These are phyloP conservation scores for Globisporangium spinosum DNA, from an alignment of 352 stramenopile species.

Conservation along the genomic window DNA sequence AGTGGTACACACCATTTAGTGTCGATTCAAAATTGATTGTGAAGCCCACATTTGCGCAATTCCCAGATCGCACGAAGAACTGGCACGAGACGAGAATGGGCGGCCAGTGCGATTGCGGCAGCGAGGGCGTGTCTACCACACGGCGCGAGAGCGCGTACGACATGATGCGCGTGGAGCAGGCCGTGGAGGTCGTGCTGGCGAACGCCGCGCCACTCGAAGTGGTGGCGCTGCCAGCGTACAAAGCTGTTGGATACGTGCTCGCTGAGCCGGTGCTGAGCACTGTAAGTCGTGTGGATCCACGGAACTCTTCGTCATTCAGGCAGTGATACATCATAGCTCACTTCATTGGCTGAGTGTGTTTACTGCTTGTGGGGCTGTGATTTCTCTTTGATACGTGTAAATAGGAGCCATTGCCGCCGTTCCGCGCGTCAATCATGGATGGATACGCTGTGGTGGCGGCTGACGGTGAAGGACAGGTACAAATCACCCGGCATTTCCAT, in stretches of 20 bases:
- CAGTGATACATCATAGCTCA: background rate
- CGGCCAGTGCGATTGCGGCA: conserved; percentile 44
- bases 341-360: conserved; percentile 14
- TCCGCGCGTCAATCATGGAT: conserved; percentile 98
- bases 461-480: conserved; percentile 67
- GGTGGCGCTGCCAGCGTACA: conserved; percentile 28
- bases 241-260: conserved; percentile 50
- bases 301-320: background rate
- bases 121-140: conserved; percentile 41
- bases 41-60: conserved; percentile 3
- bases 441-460: conserved; percentile 93
- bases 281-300: conserved; percentile 15
- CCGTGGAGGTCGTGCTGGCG: conserved; percentile 48
- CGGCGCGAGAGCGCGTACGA: conserved; percentile 72
- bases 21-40: background rate
- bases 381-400: background rate
- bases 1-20: background rate
- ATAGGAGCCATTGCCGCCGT: conserved; percentile 90
- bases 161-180: conserved; percentile 62
- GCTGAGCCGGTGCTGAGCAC: conserved; percentile 46
- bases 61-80: background rate
- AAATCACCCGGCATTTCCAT: background rate
- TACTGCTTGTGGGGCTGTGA: conserved; percentile 4
- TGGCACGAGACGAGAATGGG: conserved; percentile 7
- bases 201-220: conserved; percentile 37